Evolutionary conservation across 2,329 filamentous ascomycete species (phyloP), one percentile per base, ranked within the genome.

Genomic region (Alternaria panax): DNA sequence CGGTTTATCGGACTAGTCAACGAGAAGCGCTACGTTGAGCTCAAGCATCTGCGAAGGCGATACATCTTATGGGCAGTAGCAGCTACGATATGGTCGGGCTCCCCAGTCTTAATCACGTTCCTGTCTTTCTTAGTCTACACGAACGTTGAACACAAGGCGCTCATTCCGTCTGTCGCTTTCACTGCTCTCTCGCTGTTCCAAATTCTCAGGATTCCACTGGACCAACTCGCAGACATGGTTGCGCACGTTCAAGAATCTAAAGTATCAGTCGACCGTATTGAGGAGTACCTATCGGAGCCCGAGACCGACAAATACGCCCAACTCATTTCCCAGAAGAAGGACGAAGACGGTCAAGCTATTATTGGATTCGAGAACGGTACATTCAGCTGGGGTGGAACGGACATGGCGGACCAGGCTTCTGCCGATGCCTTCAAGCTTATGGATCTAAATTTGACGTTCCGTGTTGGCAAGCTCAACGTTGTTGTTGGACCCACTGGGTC

Each of bases 141-240:
- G 0, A 82, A 93, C 12, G 84, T 98, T 11, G 94, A 99, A 80
- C 86, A 90, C 76, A 97, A 96, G 81, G 90, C 90, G 20, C 82
- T 99, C 54, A 90, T 95, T 52, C 94, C 95, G 0, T 98, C 95
- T 0, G 85, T 98, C 62, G 95, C 95, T 4, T 99, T 99, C 79
- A 97, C 95, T 2, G 93, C 95, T 36, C 89, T 99, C 54, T 98
- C 95, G 0, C 88, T 99, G 65, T 99, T 99, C 78, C 93, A 93
- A 75, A 88, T 99, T 40, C 88, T 99, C 14, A 90, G 95, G 47
- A 92, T 97, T 53, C 95, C 95, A 5, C 83, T 99, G 45, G 95
- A 99, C 77, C 94, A 98, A 80, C 85, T 99, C 54, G 95, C 95
- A 51, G 95, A 99, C 78, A 99, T 99, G 95, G 90, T 98, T 73